These are phyloP conservation scores for Stachybotrys elegans DNA, from an alignment of 2,329 filamentous ascomycete genomes.

Conservation along the genomic window DNA sequence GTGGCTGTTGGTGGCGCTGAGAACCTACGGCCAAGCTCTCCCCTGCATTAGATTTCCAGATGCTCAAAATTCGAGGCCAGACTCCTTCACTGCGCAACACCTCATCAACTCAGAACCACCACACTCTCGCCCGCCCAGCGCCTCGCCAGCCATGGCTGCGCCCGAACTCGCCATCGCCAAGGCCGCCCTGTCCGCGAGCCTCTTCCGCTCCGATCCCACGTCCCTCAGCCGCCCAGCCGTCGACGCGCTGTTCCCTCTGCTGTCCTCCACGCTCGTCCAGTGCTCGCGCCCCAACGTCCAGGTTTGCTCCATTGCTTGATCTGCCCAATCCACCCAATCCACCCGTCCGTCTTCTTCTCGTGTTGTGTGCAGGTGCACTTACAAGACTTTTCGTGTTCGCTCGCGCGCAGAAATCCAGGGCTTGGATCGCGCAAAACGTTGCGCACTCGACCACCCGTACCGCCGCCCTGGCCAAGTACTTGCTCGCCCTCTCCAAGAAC, in stretches of 20 bases:
- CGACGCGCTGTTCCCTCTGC: slow-evolving; percentile 59
- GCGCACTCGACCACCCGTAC: slow-evolving; percentile 62
- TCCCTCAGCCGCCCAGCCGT: slow-evolving; percentile 65
- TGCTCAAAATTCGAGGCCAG: no score
- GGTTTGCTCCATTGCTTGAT: slow-evolving; percentile 58
- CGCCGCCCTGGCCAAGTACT: slow-evolving; percentile 67
- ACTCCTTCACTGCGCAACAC: no score
- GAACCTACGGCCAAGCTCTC: no score
- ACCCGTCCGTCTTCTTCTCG: no score
- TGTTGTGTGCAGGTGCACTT: no score
- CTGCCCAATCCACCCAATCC: no score
- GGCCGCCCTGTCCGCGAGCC: slow-evolving; percentile 68
- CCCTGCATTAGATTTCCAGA: no score
- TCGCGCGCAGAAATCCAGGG: slow-evolving; percentile 72
- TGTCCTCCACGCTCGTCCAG: slow-evolving; percentile 60
- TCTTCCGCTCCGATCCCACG: slow-evolving; percentile 69
- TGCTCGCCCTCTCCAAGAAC: slow-evolving; percentile 59
- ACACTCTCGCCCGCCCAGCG: slow-evolving; percentile 1
- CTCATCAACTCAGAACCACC: no score
- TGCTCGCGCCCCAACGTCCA: slow-evolving; percentile 81
- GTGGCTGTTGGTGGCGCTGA: no score
- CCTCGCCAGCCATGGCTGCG: slow-evolving; percentile 48
- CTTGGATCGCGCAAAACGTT: slow-evolving; percentile 74
- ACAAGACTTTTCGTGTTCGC: slow-evolving; percentile 14
- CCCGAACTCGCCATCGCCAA: slow-evolving; percentile 73